Conservation (phyloP, 2,329 filamentous ascomycete genomes). For the Lachnellula arida region DNA sequence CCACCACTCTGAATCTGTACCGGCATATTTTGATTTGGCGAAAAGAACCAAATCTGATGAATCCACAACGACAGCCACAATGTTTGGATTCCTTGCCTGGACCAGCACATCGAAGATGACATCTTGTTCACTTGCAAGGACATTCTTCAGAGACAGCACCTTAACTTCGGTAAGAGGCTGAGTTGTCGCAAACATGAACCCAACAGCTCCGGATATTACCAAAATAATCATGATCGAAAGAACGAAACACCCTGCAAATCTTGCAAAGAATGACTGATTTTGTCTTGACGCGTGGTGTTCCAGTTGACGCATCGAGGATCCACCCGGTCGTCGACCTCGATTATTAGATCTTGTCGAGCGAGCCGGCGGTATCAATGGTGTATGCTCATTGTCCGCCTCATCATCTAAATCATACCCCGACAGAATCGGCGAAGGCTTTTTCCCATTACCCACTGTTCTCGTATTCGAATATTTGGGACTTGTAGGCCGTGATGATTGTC, state of each 20-base stretch:
- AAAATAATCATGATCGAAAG: conserved; percentile 77
- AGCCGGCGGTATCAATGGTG: conserved; percentile 66
- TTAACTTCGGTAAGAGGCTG: conserved; percentile 78
- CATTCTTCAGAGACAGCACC: conserved; percentile 77
- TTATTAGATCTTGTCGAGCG: conserved; percentile 56
- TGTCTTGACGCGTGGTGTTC: conserved; percentile 67
- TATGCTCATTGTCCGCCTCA: conserved; percentile 80
- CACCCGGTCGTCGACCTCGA: conserved; percentile 48
- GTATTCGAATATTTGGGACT: conserved; percentile 59
- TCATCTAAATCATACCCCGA: conserved; percentile 77
- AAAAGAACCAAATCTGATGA: conserved; percentile 90
- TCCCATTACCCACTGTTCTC: conserved; percentile 40
- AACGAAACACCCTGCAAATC: conserved; percentile 81
- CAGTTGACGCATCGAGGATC: conserved; percentile 59
- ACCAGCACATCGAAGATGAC: conserved; percentile 91
- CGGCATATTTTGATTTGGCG: conserved; percentile 86
- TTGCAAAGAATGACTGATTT: conserved; percentile 59
- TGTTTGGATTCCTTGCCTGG: conserved; percentile 85
- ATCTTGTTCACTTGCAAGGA: conserved; percentile 90
- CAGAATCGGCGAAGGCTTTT: conserved; percentile 58
- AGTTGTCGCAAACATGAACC: conserved; percentile 87
- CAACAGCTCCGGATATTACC: conserved; percentile 78
- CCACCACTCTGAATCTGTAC: conserved; percentile 56
- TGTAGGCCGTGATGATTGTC: conserved; percentile 61
- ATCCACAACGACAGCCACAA: conserved; percentile 80